Base-by-base conservation (phyloP, 75 land plant genomes). In the Sequoia sempervirens region DNA sequence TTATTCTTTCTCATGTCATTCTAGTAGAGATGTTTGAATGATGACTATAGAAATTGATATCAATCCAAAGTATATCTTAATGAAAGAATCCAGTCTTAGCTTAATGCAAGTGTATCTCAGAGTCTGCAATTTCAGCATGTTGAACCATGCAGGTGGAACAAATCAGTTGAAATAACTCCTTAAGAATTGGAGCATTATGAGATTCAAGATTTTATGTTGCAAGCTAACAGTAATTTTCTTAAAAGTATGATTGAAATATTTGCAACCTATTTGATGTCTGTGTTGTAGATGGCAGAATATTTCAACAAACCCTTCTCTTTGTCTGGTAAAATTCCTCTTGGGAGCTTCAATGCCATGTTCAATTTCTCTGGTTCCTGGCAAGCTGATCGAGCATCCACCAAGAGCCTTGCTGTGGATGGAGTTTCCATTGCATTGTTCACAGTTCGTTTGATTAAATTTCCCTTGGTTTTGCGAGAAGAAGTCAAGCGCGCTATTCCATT, bases 291-390 rank as follows among this genome's bases (percentile, higher is more conserved):
- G 91, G 89, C 89, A 38, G 85, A 83, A 66, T 37, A 68, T 54
- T 90, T 90, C 86, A 90, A 90, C 69, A 79, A 79, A 37, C 81
- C 56, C 26, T 53, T 86, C 66, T 76, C 61, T 56, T 38, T 90
- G 28, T 37, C 89, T 70, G 89, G 80, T 38, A 85, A 80, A 20
- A 74, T 85, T 30, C 89, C 91, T 32, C 87, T 87, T 66, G 91
- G 91, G 4, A 85, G 81, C 23, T 90, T 90, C 76, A 90, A 87
- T 64, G 72, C 89, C n/a, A 87, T 87, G 89, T 90, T 87, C 74
- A 87, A 70, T 56, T 87, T 90, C 37, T 82, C 88, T 50, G 91
- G 91, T 26, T 83, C 84, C 45, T 87, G 36, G 36, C 0, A 34
- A 34, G 36, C 0, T 34, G 36, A 34, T 34, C 36, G 0, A 34